Evolutionary conservation across 2,329 filamentous ascomycete genomes (phyloP), one percentile per base, ranked within the genome.

Genomic region (Helicocarpus griseus): DNA sequence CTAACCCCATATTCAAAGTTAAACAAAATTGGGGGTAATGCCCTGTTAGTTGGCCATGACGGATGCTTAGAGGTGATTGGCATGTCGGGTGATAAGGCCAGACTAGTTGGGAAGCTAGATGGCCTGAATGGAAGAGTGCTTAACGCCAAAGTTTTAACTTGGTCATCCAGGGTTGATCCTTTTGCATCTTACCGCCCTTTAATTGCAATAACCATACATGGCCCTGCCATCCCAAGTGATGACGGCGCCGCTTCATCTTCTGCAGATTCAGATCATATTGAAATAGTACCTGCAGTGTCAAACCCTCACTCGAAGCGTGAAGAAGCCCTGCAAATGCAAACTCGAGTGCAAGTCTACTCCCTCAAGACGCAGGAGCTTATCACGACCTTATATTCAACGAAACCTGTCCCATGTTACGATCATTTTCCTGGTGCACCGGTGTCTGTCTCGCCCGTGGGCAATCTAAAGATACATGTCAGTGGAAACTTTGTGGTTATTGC

Each of bases 281-380:
- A 71, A 35, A 56, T 61, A 21, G 58, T 63, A 19, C 59, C 63
- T 26, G 61, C 62, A 33, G 59, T 60, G 17, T 52, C 55, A 39
- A 62, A 59, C 43, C 57, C 51, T 43, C 61, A 61, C 8, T 41
- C 54, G 7, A 60, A 38, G 21, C 63, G 57, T 48, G 63, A 66
- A 5, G 66, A 69, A 8, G 49, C 57, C 1, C 56, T 56, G 17
- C 62, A 60, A 44, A 94, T 91, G 62, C 89, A 95, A 67, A 96
- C 90, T 0, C 85, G 85, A 0, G 88, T 95, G 5, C 89, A 96
- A 59, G 74, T 97, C 0, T 95, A 91, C 67, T 96, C 90, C 1
- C 72, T 97, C 54, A 82, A 80, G 59, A 87, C 83, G n/a, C 83
- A 83, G 60, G 77, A 80, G 55, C 79, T 81, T 51, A 70, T 96